These are phyloP conservation scores for Trifolium subterraneum DNA, from an alignment of 306 rosid species.

Conservation along the genomic window DNA sequence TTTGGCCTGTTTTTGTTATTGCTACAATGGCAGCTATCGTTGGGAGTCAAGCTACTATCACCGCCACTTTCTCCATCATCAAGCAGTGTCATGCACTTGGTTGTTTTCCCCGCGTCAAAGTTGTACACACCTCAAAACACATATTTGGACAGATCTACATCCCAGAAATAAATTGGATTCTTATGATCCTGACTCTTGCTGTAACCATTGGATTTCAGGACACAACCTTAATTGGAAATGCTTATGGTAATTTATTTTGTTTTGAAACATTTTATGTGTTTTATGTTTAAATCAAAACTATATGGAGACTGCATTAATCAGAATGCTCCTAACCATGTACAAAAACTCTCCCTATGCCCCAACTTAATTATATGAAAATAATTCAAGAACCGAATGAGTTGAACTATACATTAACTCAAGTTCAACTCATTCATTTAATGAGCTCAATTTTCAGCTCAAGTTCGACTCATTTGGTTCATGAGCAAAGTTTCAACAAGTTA, in stretches of 20 bases:
- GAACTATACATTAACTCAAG: background rate
- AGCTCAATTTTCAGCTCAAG: background rate
- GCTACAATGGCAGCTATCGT: slow-evolving; percentile 81
- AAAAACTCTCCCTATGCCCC: too few relatives aligned
- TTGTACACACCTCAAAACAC: slow-evolving; percentile 57
- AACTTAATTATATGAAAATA: too few relatives aligned
- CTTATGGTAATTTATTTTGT: slow-evolving; percentile 61
- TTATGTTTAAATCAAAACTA: background rate
- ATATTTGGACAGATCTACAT: slow-evolving; percentile 85
- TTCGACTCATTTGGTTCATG: background rate
- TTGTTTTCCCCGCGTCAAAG: slow-evolving; percentile 38
- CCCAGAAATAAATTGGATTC: slow-evolving; percentile 92
- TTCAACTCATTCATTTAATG: background rate
- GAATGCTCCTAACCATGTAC: background rate
- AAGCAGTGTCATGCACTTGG: slow-evolving; percentile 87
- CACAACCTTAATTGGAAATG: slow-evolving; percentile 78
- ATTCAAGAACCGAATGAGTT: background rate
- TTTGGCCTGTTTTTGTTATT: slow-evolving; percentile 82
- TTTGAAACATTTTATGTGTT: background rate
- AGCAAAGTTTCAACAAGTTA: background rate
- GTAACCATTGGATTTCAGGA: slow-evolving; percentile 81
- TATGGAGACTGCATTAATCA: background rate
- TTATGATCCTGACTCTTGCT: slow-evolving; percentile 82
- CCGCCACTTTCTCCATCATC: slow-evolving; percentile 85
- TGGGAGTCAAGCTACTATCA: slow-evolving; percentile 87